A percentile compares a stretch with the other conserved stretches of the same genome.
Conservation (phyloP, 148 eudicot genomes). For the Chenopodium suecicum region DNA sequence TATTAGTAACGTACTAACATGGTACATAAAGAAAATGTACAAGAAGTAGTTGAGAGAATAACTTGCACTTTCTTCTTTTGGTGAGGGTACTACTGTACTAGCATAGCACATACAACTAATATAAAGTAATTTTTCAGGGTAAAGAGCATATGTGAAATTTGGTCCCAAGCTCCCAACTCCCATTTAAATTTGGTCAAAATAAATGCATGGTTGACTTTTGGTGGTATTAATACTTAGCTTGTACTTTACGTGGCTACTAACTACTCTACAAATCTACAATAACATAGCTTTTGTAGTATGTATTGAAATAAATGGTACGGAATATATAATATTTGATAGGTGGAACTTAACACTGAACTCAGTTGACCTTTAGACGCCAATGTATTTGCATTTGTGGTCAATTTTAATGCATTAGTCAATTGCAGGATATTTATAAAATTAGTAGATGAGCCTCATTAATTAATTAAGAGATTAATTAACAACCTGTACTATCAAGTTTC, state of each 20-base stretch:
- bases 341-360: conserved; percentile 20
- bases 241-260: neutral
- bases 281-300: neutral
- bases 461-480: neutral
- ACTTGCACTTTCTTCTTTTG: no score
- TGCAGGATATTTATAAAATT: neutral
- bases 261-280: neutral
- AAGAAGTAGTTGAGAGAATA: neutral
- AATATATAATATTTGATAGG: neutral
- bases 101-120: no score
- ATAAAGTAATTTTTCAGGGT: no score
- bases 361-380: conserved; percentile 12
- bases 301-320: neutral
- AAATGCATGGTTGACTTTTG: conserved; percentile 18
- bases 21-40: neutral
- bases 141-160: neutral
- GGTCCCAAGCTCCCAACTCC: neutral
- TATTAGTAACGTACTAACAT: no score
- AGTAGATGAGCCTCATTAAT: neutral
- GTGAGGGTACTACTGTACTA: neutral
- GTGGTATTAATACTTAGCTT: neutral
- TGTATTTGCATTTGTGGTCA: neutral
- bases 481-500: conserved; percentile 9
- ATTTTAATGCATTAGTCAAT: conserved; percentile 5
- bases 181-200: neutral